Evolutionary conservation across 2,329 filamentous ascomycete genomes (phyloP).

Genomic region (Talaromyces sp.): DNA sequence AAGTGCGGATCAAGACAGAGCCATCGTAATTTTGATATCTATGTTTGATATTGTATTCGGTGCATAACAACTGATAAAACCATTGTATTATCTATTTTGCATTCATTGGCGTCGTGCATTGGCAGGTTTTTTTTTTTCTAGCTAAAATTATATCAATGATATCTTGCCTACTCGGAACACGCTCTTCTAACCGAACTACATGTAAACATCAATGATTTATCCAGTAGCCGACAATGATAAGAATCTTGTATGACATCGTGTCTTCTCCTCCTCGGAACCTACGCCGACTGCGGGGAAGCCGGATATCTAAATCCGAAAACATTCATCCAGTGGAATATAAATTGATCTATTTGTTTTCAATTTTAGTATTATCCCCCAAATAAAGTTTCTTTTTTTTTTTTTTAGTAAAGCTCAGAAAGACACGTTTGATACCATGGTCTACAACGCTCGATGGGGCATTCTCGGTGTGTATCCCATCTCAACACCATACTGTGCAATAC

Average conservation of each 20-base stretch:
- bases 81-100: neutral
- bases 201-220: too few species aligned
- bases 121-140: neutral
- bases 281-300: neutral
- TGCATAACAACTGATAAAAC: neutral
- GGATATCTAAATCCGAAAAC: neutral
- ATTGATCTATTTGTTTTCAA: neutral
- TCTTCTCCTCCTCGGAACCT: neutral
- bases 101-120: neutral
- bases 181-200: too few species aligned
- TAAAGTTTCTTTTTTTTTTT: neutral
- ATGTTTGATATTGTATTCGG: conserved; percentile 5
- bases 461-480: conserved; percentile 30
- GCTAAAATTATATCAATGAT: too few species aligned
- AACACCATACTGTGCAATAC: neutral
- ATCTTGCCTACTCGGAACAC: too few species aligned
- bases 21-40: conserved; percentile 20
- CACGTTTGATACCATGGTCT: conserved; percentile 14
- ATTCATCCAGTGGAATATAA: neutral
- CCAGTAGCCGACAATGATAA: neutral
- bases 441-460: conserved; percentile 41
- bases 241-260: neutral
- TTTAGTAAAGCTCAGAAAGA: neutral
- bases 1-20: conserved; percentile 38
- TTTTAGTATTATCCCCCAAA: neutral